Evolutionary conservation across 768 basidiomycete genomes (phyloP).

Genomic region (Pisolithus marmoratus): DNA sequence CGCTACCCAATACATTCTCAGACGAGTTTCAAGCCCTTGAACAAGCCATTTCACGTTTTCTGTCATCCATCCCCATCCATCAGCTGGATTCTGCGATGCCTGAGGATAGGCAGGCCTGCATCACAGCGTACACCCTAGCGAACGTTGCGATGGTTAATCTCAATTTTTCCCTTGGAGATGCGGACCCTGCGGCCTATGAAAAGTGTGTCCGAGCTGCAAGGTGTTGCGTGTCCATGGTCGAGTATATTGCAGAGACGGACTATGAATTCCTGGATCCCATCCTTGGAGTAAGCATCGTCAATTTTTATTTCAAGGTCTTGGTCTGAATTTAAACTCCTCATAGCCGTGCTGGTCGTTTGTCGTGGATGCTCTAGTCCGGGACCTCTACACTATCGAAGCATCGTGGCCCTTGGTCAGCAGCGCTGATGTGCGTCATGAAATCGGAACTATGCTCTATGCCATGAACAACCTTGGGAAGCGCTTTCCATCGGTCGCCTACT

Average conservation of each 20-base stretch:
- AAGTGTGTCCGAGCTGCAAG: slow-evolving; percentile 65
- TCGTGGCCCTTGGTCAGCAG: slow-evolving; percentile 58
- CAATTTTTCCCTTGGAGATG: slow-evolving; percentile 54
- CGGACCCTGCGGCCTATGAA: slow-evolving; percentile 55
- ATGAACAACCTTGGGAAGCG: slow-evolving; percentile 55
- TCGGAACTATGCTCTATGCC: slow-evolving; percentile 55
- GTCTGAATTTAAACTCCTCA: slow-evolving; percentile 6
- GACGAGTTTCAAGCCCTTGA: slow-evolving; percentile 61
- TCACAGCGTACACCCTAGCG: slow-evolving; percentile 59
- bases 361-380: slow-evolving; percentile 61
- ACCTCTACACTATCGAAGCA: slow-evolving; percentile 56
- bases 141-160: slow-evolving; percentile 64
- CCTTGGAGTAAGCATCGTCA: slow-evolving; percentile 52
- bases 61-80: slow-evolving; percentile 58
- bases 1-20: slow-evolving; percentile 42
- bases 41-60: slow-evolving; percentile 56
- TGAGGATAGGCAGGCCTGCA: slow-evolving; percentile 54
- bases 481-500: slow-evolving; percentile 50
- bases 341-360: slow-evolving; percentile 71
- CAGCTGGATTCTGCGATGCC: slow-evolving; percentile 52
- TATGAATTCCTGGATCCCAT: slow-evolving; percentile 74
- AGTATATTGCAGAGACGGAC: slow-evolving; percentile 58
- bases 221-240: slow-evolving; percentile 53
- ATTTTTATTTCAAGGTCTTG: neutral
- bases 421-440: slow-evolving; percentile 56